These are phyloP conservation scores for Eucalyptus pauciflora DNA, from an alignment of 345 rosid species.

Conservation along the genomic window DNA sequence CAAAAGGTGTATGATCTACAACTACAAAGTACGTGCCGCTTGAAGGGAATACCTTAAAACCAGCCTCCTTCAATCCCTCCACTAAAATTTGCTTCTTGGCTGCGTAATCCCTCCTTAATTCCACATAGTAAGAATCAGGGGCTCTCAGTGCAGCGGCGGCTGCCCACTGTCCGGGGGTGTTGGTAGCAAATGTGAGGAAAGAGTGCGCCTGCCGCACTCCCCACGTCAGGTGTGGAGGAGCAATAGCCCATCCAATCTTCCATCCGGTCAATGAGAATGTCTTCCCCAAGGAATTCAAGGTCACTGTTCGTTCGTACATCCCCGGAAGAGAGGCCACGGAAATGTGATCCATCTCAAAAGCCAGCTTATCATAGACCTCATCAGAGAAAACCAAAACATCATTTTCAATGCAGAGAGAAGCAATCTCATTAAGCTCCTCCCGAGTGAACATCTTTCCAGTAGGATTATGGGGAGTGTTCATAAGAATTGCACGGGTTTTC, in stretches of 20 bases:
- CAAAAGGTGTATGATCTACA: slow-evolving; percentile 90
- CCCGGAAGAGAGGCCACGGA: slow-evolving; percentile 92
- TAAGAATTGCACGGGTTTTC: slow-evolving; percentile 71
- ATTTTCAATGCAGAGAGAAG: slow-evolving; percentile 74
- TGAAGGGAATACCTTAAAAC: slow-evolving; percentile 82
- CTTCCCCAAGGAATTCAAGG: slow-evolving; percentile 89
- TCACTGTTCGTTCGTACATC: slow-evolving; percentile 84
- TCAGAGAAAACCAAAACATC: slow-evolving; percentile 77
- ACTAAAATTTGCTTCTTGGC: slow-evolving; percentile 78
- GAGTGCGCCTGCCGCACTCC: slow-evolving; percentile 90
- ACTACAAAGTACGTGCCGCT: slow-evolving; percentile 90
- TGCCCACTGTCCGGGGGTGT: slow-evolving; percentile 79
- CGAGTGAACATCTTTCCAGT: slow-evolving; percentile 90
- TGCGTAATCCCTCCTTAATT: slow-evolving; percentile 65
- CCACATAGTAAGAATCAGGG: slow-evolving; percentile 68
- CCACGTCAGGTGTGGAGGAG: slow-evolving; percentile 85
- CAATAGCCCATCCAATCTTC: slow-evolving; percentile 99
- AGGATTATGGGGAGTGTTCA: slow-evolving; percentile 92
- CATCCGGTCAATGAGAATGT: slow-evolving; percentile 94
- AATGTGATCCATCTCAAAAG: slow-evolving; percentile 87
- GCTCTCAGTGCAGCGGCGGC: slow-evolving; percentile 61
- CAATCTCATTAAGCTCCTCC: slow-evolving; percentile 60
- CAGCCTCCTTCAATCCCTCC: slow-evolving; percentile 77
- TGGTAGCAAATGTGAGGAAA: slow-evolving; percentile 80
- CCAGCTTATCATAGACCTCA: slow-evolving; percentile 91